Evolutionary conservation across 2,329 filamentous ascomycete species (phyloP).

Genomic region (Colletotrichum cordylinicola): DNA sequence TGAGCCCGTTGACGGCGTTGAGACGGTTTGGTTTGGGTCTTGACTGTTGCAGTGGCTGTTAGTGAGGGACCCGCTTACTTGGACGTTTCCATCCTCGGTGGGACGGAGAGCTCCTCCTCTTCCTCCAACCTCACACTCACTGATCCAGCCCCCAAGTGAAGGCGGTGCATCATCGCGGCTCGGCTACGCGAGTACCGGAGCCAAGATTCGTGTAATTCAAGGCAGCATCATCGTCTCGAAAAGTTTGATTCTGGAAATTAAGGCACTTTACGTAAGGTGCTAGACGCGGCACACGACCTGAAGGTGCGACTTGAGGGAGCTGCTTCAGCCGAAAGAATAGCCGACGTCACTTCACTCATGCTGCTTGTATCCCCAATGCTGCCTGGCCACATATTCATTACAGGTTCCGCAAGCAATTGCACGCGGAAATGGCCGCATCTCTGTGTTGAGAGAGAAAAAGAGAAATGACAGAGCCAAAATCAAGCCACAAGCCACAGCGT

Average conservation of each 20-base stretch:
- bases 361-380: background rate
- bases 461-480: background rate
- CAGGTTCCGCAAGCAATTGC: background rate
- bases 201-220: background rate
- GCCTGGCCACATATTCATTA: background rate
- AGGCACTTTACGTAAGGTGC: background rate
- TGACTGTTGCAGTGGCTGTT: background rate
- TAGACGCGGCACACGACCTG: background rate
- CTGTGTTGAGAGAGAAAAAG: background rate
- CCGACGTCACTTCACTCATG: background rate
- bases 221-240: background rate
- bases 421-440: background rate
- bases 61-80: background rate
- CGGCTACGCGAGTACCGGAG: background rate
- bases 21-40: background rate
- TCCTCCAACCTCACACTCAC: background rate
- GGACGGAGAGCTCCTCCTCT: background rate
- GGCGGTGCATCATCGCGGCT: background rate
- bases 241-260: background rate
- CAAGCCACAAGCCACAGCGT: conserved; percentile 13
- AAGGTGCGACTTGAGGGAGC: background rate
- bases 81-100: background rate
- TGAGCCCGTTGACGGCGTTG: conserved; percentile 13
- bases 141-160: background rate
- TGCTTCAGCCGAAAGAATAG: background rate